Percentiles rank a stretch among this genome's conserved stretches.
These are phyloP conservation scores for Exophiala mesophila DNA, from an alignment of 2,329 filamentous ascomycete species.

Conservation along the genomic window DNA sequence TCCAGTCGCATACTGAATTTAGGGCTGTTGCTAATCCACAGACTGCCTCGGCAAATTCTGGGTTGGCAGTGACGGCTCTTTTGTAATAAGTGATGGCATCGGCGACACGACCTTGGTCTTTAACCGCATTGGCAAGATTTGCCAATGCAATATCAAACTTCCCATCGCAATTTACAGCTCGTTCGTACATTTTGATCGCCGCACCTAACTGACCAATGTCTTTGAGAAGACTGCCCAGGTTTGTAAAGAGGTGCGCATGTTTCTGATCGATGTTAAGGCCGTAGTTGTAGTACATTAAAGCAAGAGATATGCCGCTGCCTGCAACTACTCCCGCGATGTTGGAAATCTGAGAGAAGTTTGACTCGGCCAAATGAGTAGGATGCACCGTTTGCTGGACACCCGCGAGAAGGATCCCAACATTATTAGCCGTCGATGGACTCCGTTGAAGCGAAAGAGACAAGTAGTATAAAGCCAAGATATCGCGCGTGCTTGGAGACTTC, in stretches of 20 bases:
- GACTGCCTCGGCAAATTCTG: constrained; percentile 93
- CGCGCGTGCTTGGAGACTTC: constrained; percentile 71
- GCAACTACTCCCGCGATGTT: constrained; percentile 66
- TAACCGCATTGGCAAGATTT: constrained; percentile 94
- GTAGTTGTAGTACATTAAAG: constrained; percentile 92
- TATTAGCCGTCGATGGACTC: constrained; percentile 95
- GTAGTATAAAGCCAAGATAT: constrained; percentile 93
- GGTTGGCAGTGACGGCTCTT: constrained; percentile 83
- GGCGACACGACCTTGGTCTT: constrained; percentile 86
- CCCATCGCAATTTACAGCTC: constrained; percentile 85
- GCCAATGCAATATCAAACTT: constrained; percentile 95
- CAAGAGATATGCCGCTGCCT: constrained; percentile 81
- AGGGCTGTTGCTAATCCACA: constrained; percentile 91
- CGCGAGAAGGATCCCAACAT: constrained; percentile 94
- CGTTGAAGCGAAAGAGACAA: constrained; percentile 89
- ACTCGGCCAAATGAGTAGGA: constrained; percentile 35
- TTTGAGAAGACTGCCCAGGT: constrained; percentile 89
- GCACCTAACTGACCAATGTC: constrained; percentile 89
- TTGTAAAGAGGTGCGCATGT: constrained; percentile 95
- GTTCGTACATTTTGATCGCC: constrained; percentile 95
- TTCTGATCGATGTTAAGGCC: constrained; percentile 78
- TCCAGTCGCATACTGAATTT: constrained; percentile 95
- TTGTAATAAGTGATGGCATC: constrained; percentile 92
- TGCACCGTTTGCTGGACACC: constrained; percentile 70
- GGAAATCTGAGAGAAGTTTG: constrained; percentile 27